Evolutionary conservation across 768 basidiomycete genomes (phyloP).

Genomic region (Agrocybe pediades): DNA sequence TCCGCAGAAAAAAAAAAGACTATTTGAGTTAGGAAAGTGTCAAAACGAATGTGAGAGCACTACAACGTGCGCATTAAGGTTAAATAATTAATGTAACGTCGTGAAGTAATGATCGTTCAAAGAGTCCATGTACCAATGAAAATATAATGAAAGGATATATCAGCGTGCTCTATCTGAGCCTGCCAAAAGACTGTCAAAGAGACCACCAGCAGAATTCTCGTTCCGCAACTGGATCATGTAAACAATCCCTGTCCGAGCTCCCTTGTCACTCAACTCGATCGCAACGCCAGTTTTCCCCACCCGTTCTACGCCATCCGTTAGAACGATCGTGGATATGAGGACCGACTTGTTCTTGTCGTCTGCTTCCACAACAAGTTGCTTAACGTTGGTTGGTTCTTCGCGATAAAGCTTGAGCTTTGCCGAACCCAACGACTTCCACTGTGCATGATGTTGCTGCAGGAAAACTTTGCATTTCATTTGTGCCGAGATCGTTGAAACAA

Average conservation of each 20-base stretch:
- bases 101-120: slow-evolving; percentile 8
- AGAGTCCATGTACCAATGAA: slow-evolving; percentile 3
- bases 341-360: slow-evolving; percentile 75
- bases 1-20: not conserved
- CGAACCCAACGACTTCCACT: slow-evolving; percentile 94
- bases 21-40: too few relatives aligned
- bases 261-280: slow-evolving; percentile 90
- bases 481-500: slow-evolving; percentile 76
- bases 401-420: slow-evolving; percentile 87
- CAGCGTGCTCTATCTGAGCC: slow-evolving; percentile 74
- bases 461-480: slow-evolving; percentile 99
- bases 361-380: slow-evolving; percentile 94
- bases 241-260: slow-evolving; percentile 88
- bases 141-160: slow-evolving; percentile 4
- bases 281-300: slow-evolving; percentile 99
- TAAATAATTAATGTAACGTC: slow-evolving; percentile 10
- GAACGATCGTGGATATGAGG: slow-evolving; percentile 92
- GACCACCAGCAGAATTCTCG: slow-evolving; percentile 79
- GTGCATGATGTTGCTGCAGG: slow-evolving; percentile 92
- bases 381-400: slow-evolving; percentile 84
- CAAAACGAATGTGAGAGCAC: slow-evolving; percentile 14
- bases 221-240: slow-evolving; percentile 98
- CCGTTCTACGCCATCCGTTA: slow-evolving; percentile 95
- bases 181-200: slow-evolving; percentile 85
- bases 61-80: slow-evolving; percentile 10